Evolutionary conservation across 345 rosid species (phyloP).

Genomic region (Aquilaria yunnanensis): DNA sequence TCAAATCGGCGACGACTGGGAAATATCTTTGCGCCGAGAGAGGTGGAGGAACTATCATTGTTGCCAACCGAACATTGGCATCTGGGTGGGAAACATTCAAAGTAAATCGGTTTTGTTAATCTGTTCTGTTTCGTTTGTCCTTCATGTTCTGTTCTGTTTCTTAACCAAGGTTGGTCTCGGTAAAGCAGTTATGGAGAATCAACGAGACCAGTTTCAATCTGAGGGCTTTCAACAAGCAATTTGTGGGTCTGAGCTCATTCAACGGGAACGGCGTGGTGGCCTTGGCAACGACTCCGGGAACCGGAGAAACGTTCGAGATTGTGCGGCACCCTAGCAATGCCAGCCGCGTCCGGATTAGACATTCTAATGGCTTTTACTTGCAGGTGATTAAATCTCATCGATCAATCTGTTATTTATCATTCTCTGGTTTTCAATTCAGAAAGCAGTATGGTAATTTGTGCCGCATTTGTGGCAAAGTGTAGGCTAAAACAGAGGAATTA

Average conservation of each 20-base stretch:
- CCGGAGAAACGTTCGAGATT: conserved; percentile 37
- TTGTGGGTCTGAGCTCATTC: conserved; percentile 29
- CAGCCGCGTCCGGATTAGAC: conserved; percentile 42
- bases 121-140: neutral
- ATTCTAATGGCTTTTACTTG: conserved; percentile 43
- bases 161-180: neutral
- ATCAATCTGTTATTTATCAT: neutral
- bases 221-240: conserved; percentile 42
- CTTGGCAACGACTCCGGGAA: conserved; percentile 18
- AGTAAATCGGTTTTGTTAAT: conserved; percentile 18
- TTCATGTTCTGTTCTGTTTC: neutral
- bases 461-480: neutral
- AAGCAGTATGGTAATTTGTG: neutral
- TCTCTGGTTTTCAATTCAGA: neutral
- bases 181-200: conserved; percentile 49
- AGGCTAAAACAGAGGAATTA: conserved; percentile 44
- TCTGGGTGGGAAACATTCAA: conserved; percentile 61
- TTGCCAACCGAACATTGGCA: conserved; percentile 42
- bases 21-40: conserved; percentile 48
- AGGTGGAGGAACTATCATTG: conserved; percentile 51
- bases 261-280: conserved; percentile 37
- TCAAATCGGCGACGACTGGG: conserved; percentile 42
- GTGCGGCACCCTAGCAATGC: conserved; percentile 20
- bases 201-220: conserved; percentile 34
- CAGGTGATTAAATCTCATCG: conserved; percentile 21